Evolutionary conservation across 2,329 filamentous ascomycete species (phyloP).

Genomic region (Alternaria metachromatica): DNA sequence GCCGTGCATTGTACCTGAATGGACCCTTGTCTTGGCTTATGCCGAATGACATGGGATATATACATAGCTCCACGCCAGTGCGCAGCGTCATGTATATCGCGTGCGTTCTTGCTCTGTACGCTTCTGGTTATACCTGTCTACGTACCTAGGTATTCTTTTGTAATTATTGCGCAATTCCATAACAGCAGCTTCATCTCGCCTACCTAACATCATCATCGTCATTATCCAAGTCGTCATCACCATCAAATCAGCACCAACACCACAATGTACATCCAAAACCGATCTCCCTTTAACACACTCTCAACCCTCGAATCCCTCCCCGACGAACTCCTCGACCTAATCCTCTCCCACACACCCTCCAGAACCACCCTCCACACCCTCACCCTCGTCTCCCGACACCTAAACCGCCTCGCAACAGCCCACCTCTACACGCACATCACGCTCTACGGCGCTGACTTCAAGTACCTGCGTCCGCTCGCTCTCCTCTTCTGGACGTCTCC

Average conservation of each 20-base stretch:
- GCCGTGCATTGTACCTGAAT: slow-evolving; percentile 13
- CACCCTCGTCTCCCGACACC: slow-evolving; percentile 12
- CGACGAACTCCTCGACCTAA: slow-evolving; percentile 22
- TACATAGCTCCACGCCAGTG: not conserved
- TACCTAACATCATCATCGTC: not conserved
- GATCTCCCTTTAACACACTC: not conserved
- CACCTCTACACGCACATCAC: slow-evolving; percentile 19
- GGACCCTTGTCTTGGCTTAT: slow-evolving; percentile 11
- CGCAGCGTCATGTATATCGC: not conserved
- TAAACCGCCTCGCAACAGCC: slow-evolving; percentile 22
- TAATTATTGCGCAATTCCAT: not conserved
- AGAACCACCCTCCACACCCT: slow-evolving; percentile 7
- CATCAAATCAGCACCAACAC: not conserved
- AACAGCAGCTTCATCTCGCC: not conserved
- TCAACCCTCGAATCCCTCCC: slow-evolving; percentile 13
- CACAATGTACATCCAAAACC: not conserved
- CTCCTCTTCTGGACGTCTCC: slow-evolving; percentile 19
- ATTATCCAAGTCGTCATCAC: not conserved
- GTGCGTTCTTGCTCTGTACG: not conserved
- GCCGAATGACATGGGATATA: slow-evolving; percentile 3
- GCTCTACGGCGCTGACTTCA: slow-evolving; percentile 12
- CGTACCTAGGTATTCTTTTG: not conserved
- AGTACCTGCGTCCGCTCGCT: slow-evolving; percentile 17
- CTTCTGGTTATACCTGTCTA: not conserved
- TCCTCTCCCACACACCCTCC: not conserved